Conservation (phyloP, 768 basidiomycete genomes). For the Termitomyces sp. region DNA sequence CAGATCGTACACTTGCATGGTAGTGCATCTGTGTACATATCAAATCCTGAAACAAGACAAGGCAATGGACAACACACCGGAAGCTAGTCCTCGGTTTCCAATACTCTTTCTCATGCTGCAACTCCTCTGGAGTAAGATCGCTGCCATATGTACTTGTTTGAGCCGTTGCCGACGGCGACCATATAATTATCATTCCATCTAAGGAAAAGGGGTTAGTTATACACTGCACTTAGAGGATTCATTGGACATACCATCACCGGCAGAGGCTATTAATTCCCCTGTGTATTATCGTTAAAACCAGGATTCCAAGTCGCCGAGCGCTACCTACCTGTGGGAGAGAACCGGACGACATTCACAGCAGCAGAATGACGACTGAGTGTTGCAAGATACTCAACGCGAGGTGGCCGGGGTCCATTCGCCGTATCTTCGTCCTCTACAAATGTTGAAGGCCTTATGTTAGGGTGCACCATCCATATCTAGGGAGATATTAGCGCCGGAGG, state of each 20-base stretch:
- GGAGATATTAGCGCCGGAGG: conserved; percentile 1
- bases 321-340: conserved; percentile 83
- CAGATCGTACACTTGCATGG: conserved; percentile 96
- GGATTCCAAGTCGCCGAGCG: not conserved
- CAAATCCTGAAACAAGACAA: not conserved
- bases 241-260: conserved; percentile 80
- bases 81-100: conserved; percentile 90
- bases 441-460: conserved; percentile 72
- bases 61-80: conserved; percentile 36
- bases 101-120: conserved; percentile 88
- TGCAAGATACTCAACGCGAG: conserved; percentile 95
- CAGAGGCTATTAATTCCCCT: conserved; percentile 93
- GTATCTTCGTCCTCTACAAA: conserved; percentile 37
- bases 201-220: conserved; percentile 11
- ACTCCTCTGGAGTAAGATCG: conserved; percentile 70
- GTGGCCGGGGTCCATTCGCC: conserved; percentile 33
- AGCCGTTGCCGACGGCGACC: conserved; percentile 78
- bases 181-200: conserved; percentile 98
- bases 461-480: conserved; percentile 93
- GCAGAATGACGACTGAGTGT: conserved; percentile 91
- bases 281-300: conserved; percentile 22
- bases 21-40: conserved; percentile 61
- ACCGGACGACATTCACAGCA: conserved; percentile 93
- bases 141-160: conserved; percentile 75
- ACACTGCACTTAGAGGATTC: conserved; percentile 6